These are phyloP conservation scores for Rutstroemia sp. DNA, from an alignment of 2,329 filamentous ascomycete genomes.

Conservation along the genomic window DNA sequence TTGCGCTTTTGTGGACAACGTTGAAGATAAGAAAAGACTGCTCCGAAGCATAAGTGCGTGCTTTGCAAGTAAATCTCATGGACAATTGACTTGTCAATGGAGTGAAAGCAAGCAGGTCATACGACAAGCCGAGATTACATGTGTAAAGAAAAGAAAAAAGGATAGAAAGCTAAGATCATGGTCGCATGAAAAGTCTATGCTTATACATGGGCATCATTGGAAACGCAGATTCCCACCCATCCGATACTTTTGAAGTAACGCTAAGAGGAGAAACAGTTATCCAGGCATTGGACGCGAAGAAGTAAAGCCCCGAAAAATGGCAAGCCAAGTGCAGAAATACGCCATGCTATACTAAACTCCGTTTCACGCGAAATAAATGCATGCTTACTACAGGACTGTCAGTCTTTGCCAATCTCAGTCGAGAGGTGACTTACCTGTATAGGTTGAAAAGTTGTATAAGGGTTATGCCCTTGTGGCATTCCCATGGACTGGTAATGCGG, in stretches of 20 bases:
- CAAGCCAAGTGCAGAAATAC: conserved; percentile 29
- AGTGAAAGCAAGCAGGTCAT: conserved; percentile 17
- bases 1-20: conserved; percentile 21
- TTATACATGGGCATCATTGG: conserved; percentile 32
- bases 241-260: conserved; percentile 33
- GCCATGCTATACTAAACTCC: conserved; percentile 31
- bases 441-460: conserved; percentile 30
- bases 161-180: conserved; percentile 25
- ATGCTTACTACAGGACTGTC: conserved; percentile 25
- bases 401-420: neutral
- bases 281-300: conserved; percentile 31
- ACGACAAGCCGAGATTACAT: conserved; percentile 20
- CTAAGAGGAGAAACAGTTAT: conserved; percentile 32
- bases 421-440: conserved; percentile 24
- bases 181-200: conserved; percentile 32
- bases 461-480: conserved; percentile 27
- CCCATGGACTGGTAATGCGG: conserved; percentile 63
- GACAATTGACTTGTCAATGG: conserved; percentile 10
- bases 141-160: conserved; percentile 18
- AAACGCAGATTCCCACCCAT: conserved; percentile 32
- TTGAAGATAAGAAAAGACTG: conserved; percentile 16
- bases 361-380: conserved; percentile 26
- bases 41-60: conserved; percentile 10
- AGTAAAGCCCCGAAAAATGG: conserved; percentile 26
- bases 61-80: conserved; percentile 12